phyloP scores from a whole-genome alignment of 2,329 filamentous ascomycete genomes.

The Aspergillus terreus region DNA sequence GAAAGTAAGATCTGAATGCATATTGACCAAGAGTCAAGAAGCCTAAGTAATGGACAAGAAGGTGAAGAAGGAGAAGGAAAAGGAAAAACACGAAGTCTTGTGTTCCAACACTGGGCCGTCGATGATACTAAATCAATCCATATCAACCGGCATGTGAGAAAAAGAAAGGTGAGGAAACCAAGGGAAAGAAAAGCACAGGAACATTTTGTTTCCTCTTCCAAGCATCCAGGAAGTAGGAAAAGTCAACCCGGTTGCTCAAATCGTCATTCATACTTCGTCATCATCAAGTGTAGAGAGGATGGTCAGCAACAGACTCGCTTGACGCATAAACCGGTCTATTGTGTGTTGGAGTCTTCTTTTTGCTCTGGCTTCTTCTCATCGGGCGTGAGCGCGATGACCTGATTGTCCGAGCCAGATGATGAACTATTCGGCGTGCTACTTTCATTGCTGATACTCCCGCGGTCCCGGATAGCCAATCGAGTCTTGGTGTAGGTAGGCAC shows the following conservation, averaged over 20 bases:
- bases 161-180: background rate
- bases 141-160: background rate
- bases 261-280: conserved; percentile 1
- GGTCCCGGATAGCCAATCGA: conserved; percentile 27
- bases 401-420: conserved; percentile 16
- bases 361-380: conserved; percentile 12
- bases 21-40: background rate
- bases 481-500: conserved; percentile 36
- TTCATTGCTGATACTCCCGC: conserved; percentile 26
- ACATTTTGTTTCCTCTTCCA: background rate
- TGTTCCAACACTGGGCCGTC: background rate
- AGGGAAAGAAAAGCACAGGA: background rate
- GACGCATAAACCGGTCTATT: background rate
- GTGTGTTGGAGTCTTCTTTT: background rate
- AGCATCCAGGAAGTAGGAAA: background rate
- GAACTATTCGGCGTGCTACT: conserved; percentile 20
- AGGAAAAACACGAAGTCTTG: background rate
- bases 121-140: background rate
- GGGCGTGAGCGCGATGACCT: conserved; percentile 11
- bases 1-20: background rate
- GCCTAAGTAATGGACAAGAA: background rate
- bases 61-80: background rate
- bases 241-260: background rate
- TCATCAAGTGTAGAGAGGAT: conserved; percentile 1
- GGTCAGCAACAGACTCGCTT: background rate